These are phyloP conservation scores for Fusarium xyrophilum DNA, from an alignment of 2,329 filamentous ascomycete species.

Conservation along the genomic window DNA sequence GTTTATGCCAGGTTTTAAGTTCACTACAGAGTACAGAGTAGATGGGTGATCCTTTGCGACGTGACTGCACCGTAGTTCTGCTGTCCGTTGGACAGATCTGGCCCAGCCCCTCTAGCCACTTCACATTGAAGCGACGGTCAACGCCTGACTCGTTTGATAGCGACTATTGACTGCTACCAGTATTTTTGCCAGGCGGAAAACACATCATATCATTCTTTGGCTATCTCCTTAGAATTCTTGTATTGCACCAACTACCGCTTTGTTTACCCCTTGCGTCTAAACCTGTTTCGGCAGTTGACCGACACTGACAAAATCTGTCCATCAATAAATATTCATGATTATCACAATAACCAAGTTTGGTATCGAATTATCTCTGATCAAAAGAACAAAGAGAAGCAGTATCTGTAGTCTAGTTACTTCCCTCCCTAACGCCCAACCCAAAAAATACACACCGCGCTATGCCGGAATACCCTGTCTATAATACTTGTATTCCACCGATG, in stretches of 20 bases:
- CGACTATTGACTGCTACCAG: not conserved
- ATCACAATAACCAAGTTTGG: not conserved
- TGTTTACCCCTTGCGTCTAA: not conserved
- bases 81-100: not conserved
- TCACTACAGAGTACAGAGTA: no score
- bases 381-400: not conserved
- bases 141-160: not conserved
- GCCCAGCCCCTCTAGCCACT: no score
- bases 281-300: not conserved
- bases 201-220: not conserved
- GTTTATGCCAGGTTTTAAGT: not conserved
- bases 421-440: conserved; percentile 10
- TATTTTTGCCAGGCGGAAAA: not conserved
- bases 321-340: not conserved
- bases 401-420: not conserved
- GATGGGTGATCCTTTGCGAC: not conserved
- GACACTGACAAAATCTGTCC: not conserved
- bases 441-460: conserved; percentile 1
- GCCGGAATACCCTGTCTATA: conserved; percentile 23
- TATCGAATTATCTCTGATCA: not conserved
- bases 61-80: not conserved
- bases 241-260: not conserved
- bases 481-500: conserved; percentile 20
- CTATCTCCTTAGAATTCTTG: not conserved
- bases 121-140: not conserved